These are phyloP conservation scores for Hymenotorrendiella dingleyae DNA, from an alignment of 2,329 filamentous ascomycete species.

Conservation along the genomic window DNA sequence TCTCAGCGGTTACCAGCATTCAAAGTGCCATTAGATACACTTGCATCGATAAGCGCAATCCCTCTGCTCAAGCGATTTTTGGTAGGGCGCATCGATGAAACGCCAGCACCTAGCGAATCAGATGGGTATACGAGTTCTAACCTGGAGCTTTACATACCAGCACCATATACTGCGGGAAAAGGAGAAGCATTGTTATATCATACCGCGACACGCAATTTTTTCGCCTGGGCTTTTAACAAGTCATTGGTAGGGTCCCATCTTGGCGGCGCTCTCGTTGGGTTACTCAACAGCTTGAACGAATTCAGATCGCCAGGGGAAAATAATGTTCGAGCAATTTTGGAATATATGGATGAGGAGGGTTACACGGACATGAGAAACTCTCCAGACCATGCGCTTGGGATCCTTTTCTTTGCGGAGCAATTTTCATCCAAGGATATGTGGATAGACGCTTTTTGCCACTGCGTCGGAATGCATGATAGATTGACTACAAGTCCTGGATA, in stretches of 20 bases:
- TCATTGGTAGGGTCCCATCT: slow-evolving; percentile 64
- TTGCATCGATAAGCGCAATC: slow-evolving; percentile 53
- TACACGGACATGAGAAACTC: slow-evolving; percentile 63
- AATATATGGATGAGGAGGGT: slow-evolving; percentile 62
- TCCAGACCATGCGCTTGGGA: slow-evolving; percentile 61
- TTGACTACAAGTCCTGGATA: slow-evolving; percentile 54
- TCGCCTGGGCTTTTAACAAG: slow-evolving; percentile 62
- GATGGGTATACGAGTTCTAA: slow-evolving; percentile 5
- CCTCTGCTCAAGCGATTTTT: slow-evolving; percentile 53
- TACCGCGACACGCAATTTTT: slow-evolving; percentile 66
- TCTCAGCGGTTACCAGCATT: slow-evolving; percentile 64
- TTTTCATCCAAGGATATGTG: slow-evolving; percentile 61
- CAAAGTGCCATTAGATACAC: slow-evolving; percentile 51
- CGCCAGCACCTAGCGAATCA: slow-evolving; percentile 8
- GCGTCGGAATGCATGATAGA: slow-evolving; percentile 67
- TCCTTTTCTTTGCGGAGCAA: slow-evolving; percentile 62
- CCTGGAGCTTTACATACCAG: slow-evolving; percentile 63
- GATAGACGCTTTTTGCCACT: slow-evolving; percentile 69
- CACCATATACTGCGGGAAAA: slow-evolving; percentile 48
- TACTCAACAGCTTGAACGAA: slow-evolving; percentile 60
- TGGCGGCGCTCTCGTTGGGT: slow-evolving; percentile 54
- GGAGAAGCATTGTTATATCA: slow-evolving; percentile 56
- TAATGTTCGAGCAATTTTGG: slow-evolving; percentile 55
- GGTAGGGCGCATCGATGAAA: slow-evolving; percentile 16
- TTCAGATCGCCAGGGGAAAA: slow-evolving; percentile 50